Evolutionary conservation across 2,329 filamentous ascomycete genomes (phyloP).

Genomic region (Kalmusia sp.): DNA sequence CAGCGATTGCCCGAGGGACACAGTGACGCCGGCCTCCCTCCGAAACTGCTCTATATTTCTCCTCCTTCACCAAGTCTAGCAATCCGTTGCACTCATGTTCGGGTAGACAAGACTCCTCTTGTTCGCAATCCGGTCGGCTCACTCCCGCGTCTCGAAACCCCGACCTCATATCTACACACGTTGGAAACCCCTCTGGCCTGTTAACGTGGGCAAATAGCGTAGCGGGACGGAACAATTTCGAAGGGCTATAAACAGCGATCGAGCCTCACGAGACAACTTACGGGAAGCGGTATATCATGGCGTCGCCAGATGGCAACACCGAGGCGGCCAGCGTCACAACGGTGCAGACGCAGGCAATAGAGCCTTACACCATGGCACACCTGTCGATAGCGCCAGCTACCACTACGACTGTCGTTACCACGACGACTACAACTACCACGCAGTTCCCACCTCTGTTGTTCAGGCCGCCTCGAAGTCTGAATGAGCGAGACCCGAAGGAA

Average conservation of each 20-base stretch:
- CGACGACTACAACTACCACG: conserved; percentile 87
- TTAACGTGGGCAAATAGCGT: conserved; percentile 10
- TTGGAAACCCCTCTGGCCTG: conserved; percentile 13
- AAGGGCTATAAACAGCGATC: background rate
- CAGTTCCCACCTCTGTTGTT: conserved; percentile 84
- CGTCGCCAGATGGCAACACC: conserved; percentile 32
- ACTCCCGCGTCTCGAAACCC: conserved; percentile 25
- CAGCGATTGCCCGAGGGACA: conserved; percentile 23
- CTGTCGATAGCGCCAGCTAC: conserved; percentile 69
- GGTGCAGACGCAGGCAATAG: conserved; percentile 32
- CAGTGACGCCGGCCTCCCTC: conserved; percentile 6
- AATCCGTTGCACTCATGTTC: conserved; percentile 12
- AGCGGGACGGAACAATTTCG: background rate
- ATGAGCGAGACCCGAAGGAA: conserved; percentile 81
- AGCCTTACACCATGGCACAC: conserved; percentile 60
- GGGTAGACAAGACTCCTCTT: conserved; percentile 14
- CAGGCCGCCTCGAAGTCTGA: conserved; percentile 72
- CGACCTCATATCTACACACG: conserved; percentile 14
- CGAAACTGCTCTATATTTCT: background rate
- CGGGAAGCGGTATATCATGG: conserved; percentile 30
- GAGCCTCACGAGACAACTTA: conserved; percentile 1
- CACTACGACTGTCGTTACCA: conserved; percentile 77
- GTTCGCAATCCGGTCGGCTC: conserved; percentile 23
- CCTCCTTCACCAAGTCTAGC: conserved; percentile 1
- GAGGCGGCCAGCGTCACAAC: conserved; percentile 33